Conservation (phyloP, 78 protist species). For the Dictyostelium citrinum region DNA sequence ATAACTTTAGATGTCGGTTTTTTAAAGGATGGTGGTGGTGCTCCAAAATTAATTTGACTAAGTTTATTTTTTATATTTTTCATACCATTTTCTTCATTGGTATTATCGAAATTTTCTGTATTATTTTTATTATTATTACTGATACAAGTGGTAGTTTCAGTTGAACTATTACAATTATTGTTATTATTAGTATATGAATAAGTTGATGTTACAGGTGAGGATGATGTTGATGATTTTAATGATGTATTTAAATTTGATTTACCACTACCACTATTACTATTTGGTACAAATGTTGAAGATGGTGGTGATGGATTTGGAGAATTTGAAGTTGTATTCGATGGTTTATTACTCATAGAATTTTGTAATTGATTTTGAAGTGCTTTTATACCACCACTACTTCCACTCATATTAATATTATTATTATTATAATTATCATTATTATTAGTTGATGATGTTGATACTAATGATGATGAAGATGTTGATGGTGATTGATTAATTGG, state of each 20-base stretch:
- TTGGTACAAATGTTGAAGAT: not conserved
- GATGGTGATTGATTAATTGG: not conserved
- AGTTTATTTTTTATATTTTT: slow-evolving; percentile 4
- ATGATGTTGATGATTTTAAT: not conserved
- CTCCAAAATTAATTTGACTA: slow-evolving; percentile 1
- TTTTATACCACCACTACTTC: not conserved
- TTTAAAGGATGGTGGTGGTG: slow-evolving; percentile 20
- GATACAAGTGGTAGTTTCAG: not conserved
- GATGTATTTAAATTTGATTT: not conserved
- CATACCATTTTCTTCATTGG: not conserved
- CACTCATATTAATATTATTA: not conserved
- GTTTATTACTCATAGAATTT: not conserved
- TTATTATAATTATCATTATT: not conserved
- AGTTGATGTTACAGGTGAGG: slow-evolving; percentile 8
- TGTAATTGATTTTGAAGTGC: not conserved
- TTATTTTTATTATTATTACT: not conserved
- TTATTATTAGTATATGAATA: not conserved
- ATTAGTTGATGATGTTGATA: not conserved
- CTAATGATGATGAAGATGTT: not conserved
- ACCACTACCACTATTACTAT: not conserved
- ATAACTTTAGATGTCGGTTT: not conserved
- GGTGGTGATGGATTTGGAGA: not conserved
- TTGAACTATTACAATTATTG: not conserved
- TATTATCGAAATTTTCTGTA: not conserved
- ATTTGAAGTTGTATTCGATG: not conserved